A percentile compares a stretch with the other conserved stretches of the same genome.
phyloP scores from a whole-genome alignment of 371 early-diverging fungal species.

The Chytridium lagenaria region DNA sequence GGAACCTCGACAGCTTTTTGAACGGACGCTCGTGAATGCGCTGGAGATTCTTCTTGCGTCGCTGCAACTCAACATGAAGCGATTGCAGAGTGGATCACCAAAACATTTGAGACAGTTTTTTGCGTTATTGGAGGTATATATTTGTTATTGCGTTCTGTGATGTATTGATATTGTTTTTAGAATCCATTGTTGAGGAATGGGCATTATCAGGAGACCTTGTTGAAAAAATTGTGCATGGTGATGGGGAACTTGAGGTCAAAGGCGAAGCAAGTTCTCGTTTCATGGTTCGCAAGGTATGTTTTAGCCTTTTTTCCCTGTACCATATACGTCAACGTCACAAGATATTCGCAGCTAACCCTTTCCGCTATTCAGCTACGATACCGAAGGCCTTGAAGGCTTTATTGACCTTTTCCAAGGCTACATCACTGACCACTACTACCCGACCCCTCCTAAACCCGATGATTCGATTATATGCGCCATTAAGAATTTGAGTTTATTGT shows the following conservation, averaged over 20 bases:
- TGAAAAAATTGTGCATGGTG: conserved; percentile 53
- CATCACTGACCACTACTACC: conserved; percentile 60
- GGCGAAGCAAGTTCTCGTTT: conserved; percentile 39
- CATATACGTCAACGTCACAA: too few relatives aligned
- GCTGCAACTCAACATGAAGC: conserved; percentile 52
- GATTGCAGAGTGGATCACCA: conserved; percentile 38
- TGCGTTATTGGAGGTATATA: conserved; percentile 53
- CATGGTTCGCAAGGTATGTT: conserved; percentile 55
- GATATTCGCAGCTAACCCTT: too few relatives aligned
- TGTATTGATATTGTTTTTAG: conserved; percentile 41
- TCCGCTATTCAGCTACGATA: conserved; percentile 49
- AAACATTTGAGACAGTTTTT: conserved; percentile 51
- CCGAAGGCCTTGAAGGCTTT: conserved; percentile 36
- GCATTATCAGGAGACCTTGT: conserved; percentile 55
- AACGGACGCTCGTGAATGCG: conserved; percentile 55
- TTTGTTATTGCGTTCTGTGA: conserved; percentile 47
- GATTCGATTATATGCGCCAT: conserved; percentile 69
- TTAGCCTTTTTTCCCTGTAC: not conserved
- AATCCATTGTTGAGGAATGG: conserved; percentile 60
- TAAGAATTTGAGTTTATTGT: conserved; percentile 66
- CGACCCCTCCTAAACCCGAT: conserved; percentile 45
- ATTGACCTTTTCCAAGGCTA: conserved; percentile 51
- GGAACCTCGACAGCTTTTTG: conserved; percentile 56
- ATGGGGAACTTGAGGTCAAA: conserved; percentile 47
- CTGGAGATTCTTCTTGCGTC: conserved; percentile 62